A percentile compares a stretch with the other conserved stretches of the same genome.
Conservation (phyloP, 2,329 filamentous ascomycete genomes). For the Alternaria novae-zelandiae region DNA sequence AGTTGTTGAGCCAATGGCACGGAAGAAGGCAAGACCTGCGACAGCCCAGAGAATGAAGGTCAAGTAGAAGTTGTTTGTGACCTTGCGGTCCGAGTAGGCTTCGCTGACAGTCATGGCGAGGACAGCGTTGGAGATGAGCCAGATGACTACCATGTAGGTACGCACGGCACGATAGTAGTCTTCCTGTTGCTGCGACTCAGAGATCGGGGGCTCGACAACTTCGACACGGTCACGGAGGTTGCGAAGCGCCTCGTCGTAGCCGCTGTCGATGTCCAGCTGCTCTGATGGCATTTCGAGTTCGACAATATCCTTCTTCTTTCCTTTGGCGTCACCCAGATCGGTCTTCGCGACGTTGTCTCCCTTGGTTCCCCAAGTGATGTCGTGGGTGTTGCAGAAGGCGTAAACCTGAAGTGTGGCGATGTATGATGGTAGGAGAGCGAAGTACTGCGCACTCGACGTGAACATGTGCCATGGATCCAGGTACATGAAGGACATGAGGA, state of each 20-base stretch:
- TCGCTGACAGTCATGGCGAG: slow-evolving; percentile 93
- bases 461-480: slow-evolving; percentile 99
- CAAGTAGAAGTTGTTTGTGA: slow-evolving; percentile 87
- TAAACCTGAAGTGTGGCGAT: slow-evolving; percentile 98
- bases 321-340: slow-evolving; percentile 85
- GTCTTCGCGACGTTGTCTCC: slow-evolving; percentile 95
- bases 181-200: slow-evolving; percentile 87
- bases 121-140: slow-evolving; percentile 91
- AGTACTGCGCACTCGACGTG: slow-evolving; percentile 89
- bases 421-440: slow-evolving; percentile 87
- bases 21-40: slow-evolving; percentile 83
- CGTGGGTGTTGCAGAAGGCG: slow-evolving; percentile 98
- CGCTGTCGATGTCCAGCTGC: slow-evolving; percentile 96
- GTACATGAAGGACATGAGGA: slow-evolving; percentile 95
- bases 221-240: slow-evolving; percentile 94
- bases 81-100: slow-evolving; percentile 73
- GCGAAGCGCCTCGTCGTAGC: slow-evolving; percentile 94
- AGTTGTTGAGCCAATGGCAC: slow-evolving; percentile 79
- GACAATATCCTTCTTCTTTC: slow-evolving; percentile 76
- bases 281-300: slow-evolving; percentile 98
- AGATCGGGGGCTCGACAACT: slow-evolving; percentile 67
- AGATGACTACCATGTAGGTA: slow-evolving; percentile 96
- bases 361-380: slow-evolving; percentile 98
- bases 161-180: slow-evolving; percentile 98
- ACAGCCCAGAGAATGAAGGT: slow-evolving; percentile 94